Base-by-base conservation (phyloP, 1,139 yeast genomes). In the Pichia terricola region DNA sequence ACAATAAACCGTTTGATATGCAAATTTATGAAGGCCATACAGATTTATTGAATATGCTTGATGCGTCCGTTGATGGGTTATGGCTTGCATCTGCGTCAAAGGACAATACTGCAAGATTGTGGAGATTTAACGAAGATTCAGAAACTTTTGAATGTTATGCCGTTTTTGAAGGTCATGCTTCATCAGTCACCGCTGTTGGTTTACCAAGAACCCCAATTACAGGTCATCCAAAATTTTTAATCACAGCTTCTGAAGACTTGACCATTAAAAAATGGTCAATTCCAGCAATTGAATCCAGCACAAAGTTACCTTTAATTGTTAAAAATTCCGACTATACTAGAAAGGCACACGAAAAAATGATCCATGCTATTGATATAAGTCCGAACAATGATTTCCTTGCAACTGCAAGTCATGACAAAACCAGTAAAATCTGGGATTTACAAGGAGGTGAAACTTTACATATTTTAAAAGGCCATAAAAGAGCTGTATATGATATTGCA, bases 1-100 rank as follows among this genome's bases (percentile, higher is more conserved):
- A 59, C 16, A 61, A 61, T 35, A 59, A 62, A 33, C 84, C 86
- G 7, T 66, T 82, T 39, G 85, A 81, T 51, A 78, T 82, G 51
- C 70, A 68, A 26, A 65, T 86, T 27, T 73, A 76, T 46, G 83
- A 82, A 48, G 96, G 94, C 2, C 98, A 91, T 62, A 74, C 74
- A 3, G 98, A 94, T 62, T 69, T 91, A 50, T 76, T 91, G 43
- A 86, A 91, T 57, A 77, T 85, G 33, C 60, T 94, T 28, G 97
- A 87, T 61, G 75, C 79, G 2, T 76, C 88, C 0, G 67, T 67
- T 26, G 91, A 89, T 61, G 98, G 97, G 0, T 55, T 63, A 45
- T 91, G 96, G 96, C 66, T 91, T 27, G 94, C 85, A 4, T 83
- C 96, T 3, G 96, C 91, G 0, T 82, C 95, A n/a, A 94, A 91